These are phyloP conservation scores for Skeletonema menzelii DNA, from an alignment of 108 stramenopile genomes.

Conservation along the genomic window DNA sequence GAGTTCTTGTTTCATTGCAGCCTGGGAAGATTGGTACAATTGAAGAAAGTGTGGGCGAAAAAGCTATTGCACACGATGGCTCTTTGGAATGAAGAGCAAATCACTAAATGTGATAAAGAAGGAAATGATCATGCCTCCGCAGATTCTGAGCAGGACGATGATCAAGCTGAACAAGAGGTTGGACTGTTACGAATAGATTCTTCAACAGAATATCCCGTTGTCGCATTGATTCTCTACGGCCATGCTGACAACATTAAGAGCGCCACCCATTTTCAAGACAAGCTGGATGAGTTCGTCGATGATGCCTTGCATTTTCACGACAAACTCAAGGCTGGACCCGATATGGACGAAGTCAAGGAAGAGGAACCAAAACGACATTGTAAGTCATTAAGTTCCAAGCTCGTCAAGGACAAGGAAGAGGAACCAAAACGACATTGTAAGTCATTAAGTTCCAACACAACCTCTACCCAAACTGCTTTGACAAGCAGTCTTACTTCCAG, in stretches of 20 bases:
- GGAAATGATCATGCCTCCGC: neutral
- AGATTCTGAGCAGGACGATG: neutral
- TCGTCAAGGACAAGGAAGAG: neutral
- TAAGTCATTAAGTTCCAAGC: neutral
- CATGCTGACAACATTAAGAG: slow-evolving; percentile 11
- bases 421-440: neutral
- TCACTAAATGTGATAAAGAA: neutral
- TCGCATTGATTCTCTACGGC: slow-evolving; percentile 35
- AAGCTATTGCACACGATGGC: slow-evolving; percentile 30
- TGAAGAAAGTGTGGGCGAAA: neutral
- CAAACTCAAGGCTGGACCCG: slow-evolving; percentile 15
- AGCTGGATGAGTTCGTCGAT: slow-evolving; percentile 41
- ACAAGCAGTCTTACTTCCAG: neutral
- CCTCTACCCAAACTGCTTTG: neutral
- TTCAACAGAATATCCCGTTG: slow-evolving; percentile 24
- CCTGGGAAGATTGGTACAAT: slow-evolving; percentile 14
- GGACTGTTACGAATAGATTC: slow-evolving; percentile 37
- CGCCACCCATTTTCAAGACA: slow-evolving; percentile 25
- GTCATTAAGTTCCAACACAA: neutral
- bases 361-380: neutral
- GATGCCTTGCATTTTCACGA: slow-evolving; percentile 28
- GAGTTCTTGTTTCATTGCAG: slow-evolving; percentile 29
- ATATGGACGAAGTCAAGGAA: neutral
- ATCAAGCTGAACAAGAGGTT: slow-evolving; percentile 9
- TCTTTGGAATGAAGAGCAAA: slow-evolving; percentile 34